Base-by-base conservation (phyloP, 1,284 basidiomycete genomes). In the Peniophora sp. region DNA sequence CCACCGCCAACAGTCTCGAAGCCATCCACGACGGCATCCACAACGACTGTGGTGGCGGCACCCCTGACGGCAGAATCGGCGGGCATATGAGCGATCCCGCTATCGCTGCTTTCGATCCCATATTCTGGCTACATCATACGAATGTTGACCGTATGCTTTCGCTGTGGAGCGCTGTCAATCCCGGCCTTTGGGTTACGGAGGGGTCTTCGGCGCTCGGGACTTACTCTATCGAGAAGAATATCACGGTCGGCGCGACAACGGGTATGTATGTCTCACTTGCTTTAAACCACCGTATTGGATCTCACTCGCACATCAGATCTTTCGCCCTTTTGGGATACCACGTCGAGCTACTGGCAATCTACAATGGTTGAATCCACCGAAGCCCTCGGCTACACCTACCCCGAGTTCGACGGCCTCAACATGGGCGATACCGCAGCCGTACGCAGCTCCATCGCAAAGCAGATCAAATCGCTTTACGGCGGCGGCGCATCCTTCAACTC, bases 191-290 rank as follows among this genome's bases (percentile, higher is more conserved):
- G 39, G 39, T 41, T 10, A 58, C 57, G n/a, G 49, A 51, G 1
- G 69, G 66, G 3, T 58, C 62, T 14, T 62, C 64, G 9, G 61
- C 61, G 39, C 49, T 50, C 2, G 72, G 70, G 14, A 70, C 67
- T 3, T 71, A 60, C 49, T 69, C 39, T 16, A 41, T 41, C 39
- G n/a, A 41, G 20, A 41, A 2, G 39, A 41, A 41, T 17, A n/a
- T 2, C 9, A 41, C 39, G 6, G 27, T 32, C 12, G 27, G 12
- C 27, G 27, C 12, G 5, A 32, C 27, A 12, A 41, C 39, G 8
- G 39, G 39, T 41, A 16, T 8, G 39, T 6, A n/a, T 36, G 16
- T 17, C 39, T 8, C n/a, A 41, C 16, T 9, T 9, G 8, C 39
- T 41, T 41, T 22, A 41, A 9, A 12, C n/a, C 35, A 36, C 11